A percentile compares a stretch with the other conserved stretches of the same genome.
phyloP scores from a whole-genome alignment of 2,329 filamentous ascomycete genomes.

The Colletotrichum tabaci region DNA sequence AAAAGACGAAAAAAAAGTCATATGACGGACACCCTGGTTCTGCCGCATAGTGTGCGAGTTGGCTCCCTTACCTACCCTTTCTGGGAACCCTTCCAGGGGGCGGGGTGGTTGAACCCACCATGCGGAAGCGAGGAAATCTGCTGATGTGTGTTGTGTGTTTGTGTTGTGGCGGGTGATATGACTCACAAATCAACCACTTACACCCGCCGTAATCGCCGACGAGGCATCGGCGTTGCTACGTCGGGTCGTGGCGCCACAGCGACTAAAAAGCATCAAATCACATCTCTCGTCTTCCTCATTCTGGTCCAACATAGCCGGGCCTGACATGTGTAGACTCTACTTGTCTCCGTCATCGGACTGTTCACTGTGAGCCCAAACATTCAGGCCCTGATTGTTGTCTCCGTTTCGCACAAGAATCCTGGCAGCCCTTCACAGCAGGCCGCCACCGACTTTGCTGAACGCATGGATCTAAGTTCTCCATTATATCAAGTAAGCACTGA shows the following conservation, averaged over 20 bases:
- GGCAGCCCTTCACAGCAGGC: neutral
- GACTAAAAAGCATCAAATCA: neutral
- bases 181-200: conserved; percentile 21
- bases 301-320: neutral
- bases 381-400: neutral
- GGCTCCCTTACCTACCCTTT: neutral
- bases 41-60: neutral
- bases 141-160: neutral
- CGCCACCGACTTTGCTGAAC: neutral
- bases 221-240: conserved; percentile 27
- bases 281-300: neutral
- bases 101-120: conserved; percentile 4
- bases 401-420: neutral
- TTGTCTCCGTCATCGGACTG: conserved; percentile 5
- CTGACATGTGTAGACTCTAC: neutral
- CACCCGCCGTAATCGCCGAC: conserved; percentile 33
- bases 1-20: neutral
- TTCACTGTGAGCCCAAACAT: neutral
- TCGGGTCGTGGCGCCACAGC: neutral
- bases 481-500: neutral
- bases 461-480: neutral
- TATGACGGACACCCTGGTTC: neutral
- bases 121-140: neutral
- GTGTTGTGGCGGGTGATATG: conserved; percentile 26
- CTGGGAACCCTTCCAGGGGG: conserved; percentile 1